Percentiles rank a stretch among this genome's conserved stretches.
phyloP scores from a whole-genome alignment of 768 basidiomycete genomes.

The Tricholoma terreum region DNA sequence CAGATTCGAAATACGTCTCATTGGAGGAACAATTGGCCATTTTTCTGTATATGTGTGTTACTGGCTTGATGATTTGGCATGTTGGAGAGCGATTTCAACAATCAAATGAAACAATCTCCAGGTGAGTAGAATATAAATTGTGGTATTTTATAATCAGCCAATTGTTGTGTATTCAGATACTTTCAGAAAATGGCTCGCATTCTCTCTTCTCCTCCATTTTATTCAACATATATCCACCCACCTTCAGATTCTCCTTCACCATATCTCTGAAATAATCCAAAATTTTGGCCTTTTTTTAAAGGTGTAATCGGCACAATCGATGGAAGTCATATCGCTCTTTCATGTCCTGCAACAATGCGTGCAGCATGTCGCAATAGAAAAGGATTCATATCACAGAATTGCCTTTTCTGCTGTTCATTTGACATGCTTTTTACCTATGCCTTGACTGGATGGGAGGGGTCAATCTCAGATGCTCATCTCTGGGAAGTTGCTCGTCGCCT shows the following conservation, averaged over 20 bases:
- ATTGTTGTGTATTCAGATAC: slow-evolving; percentile 4
- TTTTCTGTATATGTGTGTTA: not conserved
- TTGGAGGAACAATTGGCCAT: not conserved
- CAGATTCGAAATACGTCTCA: not conserved
- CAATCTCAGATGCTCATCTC: slow-evolving; percentile 18
- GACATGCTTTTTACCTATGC: slow-evolving; percentile 23
- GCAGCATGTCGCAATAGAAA: slow-evolving; percentile 8
- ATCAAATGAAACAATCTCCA: not conserved
- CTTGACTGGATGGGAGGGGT: slow-evolving; percentile 30
- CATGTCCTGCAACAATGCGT: slow-evolving; percentile 3
- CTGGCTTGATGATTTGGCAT: not conserved
- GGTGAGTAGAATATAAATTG: not conserved
- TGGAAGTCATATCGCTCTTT: slow-evolving; percentile 11
- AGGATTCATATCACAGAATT: slow-evolving; percentile 25
- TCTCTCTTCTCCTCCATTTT: slow-evolving; percentile 15
- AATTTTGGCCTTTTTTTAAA: too few relatives aligned
- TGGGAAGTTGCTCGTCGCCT: slow-evolving; percentile 19
- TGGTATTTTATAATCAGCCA: not conserved
- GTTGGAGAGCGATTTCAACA: not conserved
- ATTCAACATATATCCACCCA: slow-evolving; percentile 11
- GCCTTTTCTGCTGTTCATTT: slow-evolving; percentile 25
- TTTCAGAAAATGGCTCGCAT: not conserved
- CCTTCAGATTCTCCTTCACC: too few relatives aligned
- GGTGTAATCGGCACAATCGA: slow-evolving; percentile 3
- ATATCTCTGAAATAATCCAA: too few relatives aligned